A percentile compares a stretch with the other conserved stretches of the same genome.
phyloP scores from a whole-genome alignment of 306 rosid species.

The Alnus rubra region DNA sequence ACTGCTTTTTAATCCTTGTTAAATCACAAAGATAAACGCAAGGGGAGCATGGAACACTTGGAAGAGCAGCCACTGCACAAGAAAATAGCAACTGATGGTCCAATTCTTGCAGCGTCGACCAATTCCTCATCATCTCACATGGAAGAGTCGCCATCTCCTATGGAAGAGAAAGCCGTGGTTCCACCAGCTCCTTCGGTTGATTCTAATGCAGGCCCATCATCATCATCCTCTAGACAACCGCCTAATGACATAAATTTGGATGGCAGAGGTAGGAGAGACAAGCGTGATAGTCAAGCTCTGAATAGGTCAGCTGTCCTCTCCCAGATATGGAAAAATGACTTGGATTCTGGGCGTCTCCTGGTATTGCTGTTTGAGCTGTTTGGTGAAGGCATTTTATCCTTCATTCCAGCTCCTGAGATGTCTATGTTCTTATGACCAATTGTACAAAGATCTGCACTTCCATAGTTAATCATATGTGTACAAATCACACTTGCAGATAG shows the following conservation, averaged over 20 bases:
- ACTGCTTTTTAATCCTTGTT: neutral
- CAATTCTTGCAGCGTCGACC: neutral
- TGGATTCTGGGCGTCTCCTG: conserved; percentile 61
- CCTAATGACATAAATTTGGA: conserved; percentile 10
- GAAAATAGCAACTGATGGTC: conserved; percentile 41
- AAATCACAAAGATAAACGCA: conserved; percentile 34
- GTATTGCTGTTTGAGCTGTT: conserved; percentile 54
- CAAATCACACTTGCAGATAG: conserved; percentile 6
- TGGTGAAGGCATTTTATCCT: conserved; percentile 69
- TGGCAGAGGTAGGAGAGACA: conserved; percentile 21
- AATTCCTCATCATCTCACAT: conserved; percentile 30
- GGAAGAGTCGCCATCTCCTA: neutral
- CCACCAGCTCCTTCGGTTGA: conserved; percentile 13
- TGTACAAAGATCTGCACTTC: neutral
- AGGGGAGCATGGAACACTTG: conserved; percentile 26
- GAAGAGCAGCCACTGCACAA: conserved; percentile 34
- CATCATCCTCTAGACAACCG: conserved; percentile 13
- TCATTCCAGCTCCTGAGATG: conserved; percentile 68
- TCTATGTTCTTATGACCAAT: conserved; percentile 48
- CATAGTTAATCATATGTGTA: neutral
- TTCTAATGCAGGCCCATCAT: conserved; percentile 24
- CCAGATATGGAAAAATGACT: conserved; percentile 76
- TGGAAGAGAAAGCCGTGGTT: conserved; percentile 13
- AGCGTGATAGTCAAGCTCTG: conserved; percentile 27
- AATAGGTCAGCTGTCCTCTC: conserved; percentile 54